Percentiles rank a stretch among this genome's conserved stretches.
phyloP scores from a whole-genome alignment of 2,329 filamentous ascomycete species.

The Orbilia quercus region DNA sequence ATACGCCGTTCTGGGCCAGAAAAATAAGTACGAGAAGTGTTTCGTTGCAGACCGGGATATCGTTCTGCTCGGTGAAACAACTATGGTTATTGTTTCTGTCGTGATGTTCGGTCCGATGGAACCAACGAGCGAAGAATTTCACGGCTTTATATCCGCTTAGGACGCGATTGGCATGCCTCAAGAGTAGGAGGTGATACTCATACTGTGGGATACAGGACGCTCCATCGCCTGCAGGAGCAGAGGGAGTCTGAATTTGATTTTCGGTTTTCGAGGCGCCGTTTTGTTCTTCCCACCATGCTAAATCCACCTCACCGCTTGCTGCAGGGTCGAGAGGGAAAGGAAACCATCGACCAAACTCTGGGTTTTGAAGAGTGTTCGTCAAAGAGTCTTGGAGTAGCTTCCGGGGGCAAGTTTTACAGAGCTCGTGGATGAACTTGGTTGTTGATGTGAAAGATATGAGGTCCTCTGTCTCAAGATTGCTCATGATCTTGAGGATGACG shows the following conservation, averaged over 20 bases:
- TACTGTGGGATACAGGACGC: background rate
- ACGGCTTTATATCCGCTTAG: constrained; percentile 2
- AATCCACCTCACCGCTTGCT: too few relatives aligned
- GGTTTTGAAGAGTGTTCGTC: constrained; percentile 13
- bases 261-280: too few relatives aligned
- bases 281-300: too few relatives aligned
- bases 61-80: constrained; percentile 27
- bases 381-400: constrained; percentile 12
- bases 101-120: constrained; percentile 32
- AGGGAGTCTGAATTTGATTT: too few relatives aligned
- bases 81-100: constrained; percentile 32
- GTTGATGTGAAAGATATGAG: constrained; percentile 23
- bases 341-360: constrained; percentile 27
- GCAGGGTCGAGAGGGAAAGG: constrained; percentile 17
- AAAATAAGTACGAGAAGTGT: constrained; percentile 37
- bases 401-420: constrained; percentile 3
- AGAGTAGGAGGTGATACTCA: constrained; percentile 2
- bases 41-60: constrained; percentile 25
- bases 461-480: constrained; percentile 13
- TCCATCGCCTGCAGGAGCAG: background rate
- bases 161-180: constrained; percentile 39
- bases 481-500: constrained; percentile 18
- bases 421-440: constrained; percentile 5
- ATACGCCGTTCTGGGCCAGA: constrained; percentile 46
- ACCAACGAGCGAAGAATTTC: constrained; percentile 29